Base-by-base conservation (phyloP, 192 early-diverging fungal species). In the Entomortierella parvispora region DNA sequence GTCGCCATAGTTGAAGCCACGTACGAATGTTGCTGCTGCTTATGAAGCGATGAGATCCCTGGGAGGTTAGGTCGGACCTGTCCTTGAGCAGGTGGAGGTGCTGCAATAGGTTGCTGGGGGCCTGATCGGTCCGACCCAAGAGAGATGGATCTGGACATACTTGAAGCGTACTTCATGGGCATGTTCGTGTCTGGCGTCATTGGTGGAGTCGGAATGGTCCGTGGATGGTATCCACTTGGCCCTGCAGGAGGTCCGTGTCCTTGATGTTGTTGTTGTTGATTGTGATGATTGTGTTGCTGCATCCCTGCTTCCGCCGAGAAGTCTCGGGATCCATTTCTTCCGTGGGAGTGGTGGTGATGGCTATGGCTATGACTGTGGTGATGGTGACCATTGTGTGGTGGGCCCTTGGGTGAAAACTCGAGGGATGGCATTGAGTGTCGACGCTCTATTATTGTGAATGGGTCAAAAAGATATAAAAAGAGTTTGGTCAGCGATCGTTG, bases 401-500 rank as follows among this genome's bases (percentile, higher is more conserved):
- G 37, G 37, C 37, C 74, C 44, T 77, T 77, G 17, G 74, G 74
- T 25, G 74, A 77, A n/a, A 77, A 68, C 29, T 77, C 74, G 9
- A 77, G 49, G 0, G 74, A 77, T 11, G 74, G 74, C 74, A 77
- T 77, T 0, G 74, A 77, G 46, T 77, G 74, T 20, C 74, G 65
- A 1, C 74, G 74, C 47, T 77, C 74, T 77, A 65, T 45, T 43
- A 56, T 34, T 20, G 48, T 26, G 20, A 40, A 51, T 22, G 14
- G 18, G 2, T 4, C 10, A 46, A 32, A 53, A 43, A 68, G 2
- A 49, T n/a, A 68, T 58, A 68, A 12, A 68, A 58, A 53, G 23
- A 18, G 31, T 4, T 17, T 56, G 25, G 17, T 40, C 7, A 51
- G 47, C 18, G 20, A 63, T 17, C 15, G 25, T 52, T 32, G 29